phyloP scores from a whole-genome alignment of 2,329 filamentous ascomycete genomes.

The Aspergillus persii region DNA sequence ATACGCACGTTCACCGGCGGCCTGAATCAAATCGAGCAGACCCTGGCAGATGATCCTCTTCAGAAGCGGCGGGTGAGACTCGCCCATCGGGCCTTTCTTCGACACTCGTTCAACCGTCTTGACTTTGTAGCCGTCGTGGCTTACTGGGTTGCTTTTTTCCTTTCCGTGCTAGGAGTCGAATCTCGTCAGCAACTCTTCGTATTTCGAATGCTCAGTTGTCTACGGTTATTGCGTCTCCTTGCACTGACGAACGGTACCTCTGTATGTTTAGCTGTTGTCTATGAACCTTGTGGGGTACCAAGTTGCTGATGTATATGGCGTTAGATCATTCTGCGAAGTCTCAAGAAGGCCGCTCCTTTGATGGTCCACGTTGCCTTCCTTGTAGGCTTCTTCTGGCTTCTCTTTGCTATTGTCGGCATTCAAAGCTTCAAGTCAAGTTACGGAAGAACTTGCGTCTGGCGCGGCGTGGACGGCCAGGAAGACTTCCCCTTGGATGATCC shows the following conservation, averaged over 20 bases:
- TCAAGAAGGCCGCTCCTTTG: slow-evolving; percentile 91
- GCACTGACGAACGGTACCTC: slow-evolving; percentile 91
- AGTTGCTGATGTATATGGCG: background rate
- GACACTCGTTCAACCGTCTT: slow-evolving; percentile 92
- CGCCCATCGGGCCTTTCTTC: slow-evolving; percentile 84
- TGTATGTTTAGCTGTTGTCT: slow-evolving; percentile 50
- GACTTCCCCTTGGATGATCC: slow-evolving; percentile 48
- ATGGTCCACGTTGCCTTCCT: slow-evolving; percentile 91
- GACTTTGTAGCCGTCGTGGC: slow-evolving; percentile 94
- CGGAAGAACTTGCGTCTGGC: slow-evolving; percentile 74
- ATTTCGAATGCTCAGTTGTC: slow-evolving; percentile 93
- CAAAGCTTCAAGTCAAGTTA: slow-evolving; percentile 92
- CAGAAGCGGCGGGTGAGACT: slow-evolving; percentile 81
- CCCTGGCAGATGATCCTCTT: slow-evolving; percentile 61
- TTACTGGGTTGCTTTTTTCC: slow-evolving; percentile 85
- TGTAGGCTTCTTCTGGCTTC: slow-evolving; percentile 94
- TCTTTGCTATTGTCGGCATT: slow-evolving; percentile 94
- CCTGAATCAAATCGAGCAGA: slow-evolving; percentile 61
- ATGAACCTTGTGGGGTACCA: slow-evolving; percentile 53
- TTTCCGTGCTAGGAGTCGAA: slow-evolving; percentile 70
- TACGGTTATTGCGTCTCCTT: slow-evolving; percentile 87
- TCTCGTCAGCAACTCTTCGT: slow-evolving; percentile 72
- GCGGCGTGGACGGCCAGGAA: slow-evolving; percentile 54
- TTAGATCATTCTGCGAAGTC: slow-evolving; percentile 84
- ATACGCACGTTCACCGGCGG: slow-evolving; percentile 74